Conservation (phyloP, 202 grass and related monocot genomes). For the Brachypodium distachyon region DNA sequence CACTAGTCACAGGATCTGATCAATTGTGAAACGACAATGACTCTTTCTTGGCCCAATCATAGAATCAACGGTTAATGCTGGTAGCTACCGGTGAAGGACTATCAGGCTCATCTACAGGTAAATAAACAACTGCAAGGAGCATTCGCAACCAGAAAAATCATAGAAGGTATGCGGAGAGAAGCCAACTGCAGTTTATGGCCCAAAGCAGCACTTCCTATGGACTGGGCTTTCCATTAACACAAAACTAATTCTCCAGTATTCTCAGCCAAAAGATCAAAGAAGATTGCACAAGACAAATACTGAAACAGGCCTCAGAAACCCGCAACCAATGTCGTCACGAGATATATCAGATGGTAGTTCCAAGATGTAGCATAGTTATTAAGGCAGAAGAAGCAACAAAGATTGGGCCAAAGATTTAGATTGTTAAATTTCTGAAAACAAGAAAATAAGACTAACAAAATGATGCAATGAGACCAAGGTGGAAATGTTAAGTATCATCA, state of each 20-base stretch:
- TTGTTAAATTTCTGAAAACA: background rate
- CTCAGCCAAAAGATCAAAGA: no score
- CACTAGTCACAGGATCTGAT: constrained; percentile 69
- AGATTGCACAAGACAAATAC: constrained; percentile 23
- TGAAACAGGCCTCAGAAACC: constrained; percentile 28
- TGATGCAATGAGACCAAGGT: background rate
- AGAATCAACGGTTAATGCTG: constrained; percentile 66
- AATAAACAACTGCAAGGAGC: background rate
- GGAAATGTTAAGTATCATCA: constrained; percentile 26
- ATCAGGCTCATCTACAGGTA: constrained; percentile 12
- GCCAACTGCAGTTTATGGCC: no score
- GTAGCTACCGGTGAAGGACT: constrained; percentile 62
- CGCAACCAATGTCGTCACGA: constrained; percentile 42
- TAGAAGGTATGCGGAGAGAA: no score
- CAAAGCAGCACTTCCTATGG: no score
- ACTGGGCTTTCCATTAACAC: no score
- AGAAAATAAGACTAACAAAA: background rate
- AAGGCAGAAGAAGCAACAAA: background rate
- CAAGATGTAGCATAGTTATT: constrained; percentile 57
- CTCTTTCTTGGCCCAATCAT: constrained; percentile 57
- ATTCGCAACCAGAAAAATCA: no score
- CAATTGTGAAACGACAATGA: constrained; percentile 46
- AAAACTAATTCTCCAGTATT: no score
- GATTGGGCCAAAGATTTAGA: background rate
- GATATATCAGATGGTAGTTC: constrained; percentile 84